Base-by-base conservation (phyloP, 2,329 filamentous ascomycete genomes). In the Colletotrichum tanaceti region DNA sequence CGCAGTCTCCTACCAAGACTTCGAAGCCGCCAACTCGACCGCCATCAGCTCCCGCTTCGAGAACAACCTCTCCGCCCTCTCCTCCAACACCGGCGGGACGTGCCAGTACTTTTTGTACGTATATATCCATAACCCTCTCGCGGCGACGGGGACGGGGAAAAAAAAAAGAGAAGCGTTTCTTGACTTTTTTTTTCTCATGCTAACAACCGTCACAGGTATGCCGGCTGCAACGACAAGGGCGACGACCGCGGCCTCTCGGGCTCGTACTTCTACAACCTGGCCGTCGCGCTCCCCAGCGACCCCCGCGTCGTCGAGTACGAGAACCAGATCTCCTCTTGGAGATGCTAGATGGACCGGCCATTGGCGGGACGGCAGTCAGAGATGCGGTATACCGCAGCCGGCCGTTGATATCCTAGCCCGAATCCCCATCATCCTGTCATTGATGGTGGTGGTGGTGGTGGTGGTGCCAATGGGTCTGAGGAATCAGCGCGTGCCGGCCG, bases 51-150 rank as follows among this genome's bases (percentile, higher is more conserved):
- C 55, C 43, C n/a, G 6, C 5, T 68, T 44, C 62, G 60, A 65
- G 20, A n/a, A 68, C 62, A 24, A 68, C 38, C 49, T 65, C 57
- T 22, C 24, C 43, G 65, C 65, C 22, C 6, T 68, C 47, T 65
- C 65, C 20, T 52, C 49, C 55, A 65, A 65, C 62, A 65, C 65
- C 22, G 65, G 62, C 16, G 65, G 65, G 32, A 57, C 41, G 55
- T 68, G 65, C 62, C 62, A 65, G 24, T 65, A 65, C 55, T 68
- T 60, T 50, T 60, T 60, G 65, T 68, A 65, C 1, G 65, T 52
- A 9, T 28, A 28, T 7, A n/a, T n/a, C n/a, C n/a, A n/a, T n/a
- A n/a, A n/a, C n/a, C n/a, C 28, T 7, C 28, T 28, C 28, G 1
- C 28, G 6, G 28, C 28, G 6, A 28, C 28, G 28, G 28, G 9